Percentiles rank a stretch among this genome's conserved stretches.
Evolutionary conservation across 2,329 filamentous ascomycete species (phyloP).

Genomic region (Paecilomyces niveus): DNA sequence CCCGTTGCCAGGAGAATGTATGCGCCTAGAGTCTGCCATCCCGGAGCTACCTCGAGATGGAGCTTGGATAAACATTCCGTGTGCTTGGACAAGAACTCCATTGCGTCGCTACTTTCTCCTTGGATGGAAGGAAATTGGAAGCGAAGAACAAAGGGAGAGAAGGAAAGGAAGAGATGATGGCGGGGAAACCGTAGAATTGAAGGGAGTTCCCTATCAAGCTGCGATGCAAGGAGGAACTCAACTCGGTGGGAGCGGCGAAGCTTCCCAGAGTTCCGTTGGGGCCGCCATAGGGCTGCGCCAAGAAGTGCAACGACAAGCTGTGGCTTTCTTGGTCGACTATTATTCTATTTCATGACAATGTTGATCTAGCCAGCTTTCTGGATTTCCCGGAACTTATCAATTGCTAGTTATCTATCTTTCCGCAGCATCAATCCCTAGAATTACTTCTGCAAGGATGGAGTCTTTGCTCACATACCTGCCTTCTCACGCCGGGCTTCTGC

Average conservation of each 20-base stretch:
- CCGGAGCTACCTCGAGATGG: slow-evolving; percentile 26
- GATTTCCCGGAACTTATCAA: neutral
- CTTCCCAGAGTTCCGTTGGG: slow-evolving; percentile 4
- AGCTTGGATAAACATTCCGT: slow-evolving; percentile 25
- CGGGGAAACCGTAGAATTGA: neutral
- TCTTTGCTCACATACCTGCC: slow-evolving; percentile 21
- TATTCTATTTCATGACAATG: neutral
- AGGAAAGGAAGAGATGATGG: slow-evolving; percentile 1
- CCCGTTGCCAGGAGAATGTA: slow-evolving; percentile 42
- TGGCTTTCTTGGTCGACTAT: neutral
- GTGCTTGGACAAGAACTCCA: slow-evolving; percentile 27
- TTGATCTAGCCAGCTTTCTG: neutral
- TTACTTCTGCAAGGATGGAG: neutral
- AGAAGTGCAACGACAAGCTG: slow-evolving; percentile 1
- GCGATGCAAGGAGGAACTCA: slow-evolving; percentile 1
- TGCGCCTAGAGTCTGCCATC: slow-evolving; percentile 29
- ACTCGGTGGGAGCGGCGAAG: slow-evolving; percentile 1
- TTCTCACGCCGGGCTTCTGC: slow-evolving; percentile 46
- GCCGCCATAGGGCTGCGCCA: neutral
- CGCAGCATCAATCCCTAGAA: neutral
- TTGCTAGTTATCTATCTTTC: neutral
- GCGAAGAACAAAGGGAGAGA: slow-evolving; percentile 5
- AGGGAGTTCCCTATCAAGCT: neutral
- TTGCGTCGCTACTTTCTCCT: slow-evolving; percentile 7
- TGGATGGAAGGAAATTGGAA: neutral